A percentile compares a stretch with the other conserved stretches of the same genome.
phyloP scores from a whole-genome alignment of 2,329 filamentous ascomycete species.

The Penicillium vulpinum region DNA sequence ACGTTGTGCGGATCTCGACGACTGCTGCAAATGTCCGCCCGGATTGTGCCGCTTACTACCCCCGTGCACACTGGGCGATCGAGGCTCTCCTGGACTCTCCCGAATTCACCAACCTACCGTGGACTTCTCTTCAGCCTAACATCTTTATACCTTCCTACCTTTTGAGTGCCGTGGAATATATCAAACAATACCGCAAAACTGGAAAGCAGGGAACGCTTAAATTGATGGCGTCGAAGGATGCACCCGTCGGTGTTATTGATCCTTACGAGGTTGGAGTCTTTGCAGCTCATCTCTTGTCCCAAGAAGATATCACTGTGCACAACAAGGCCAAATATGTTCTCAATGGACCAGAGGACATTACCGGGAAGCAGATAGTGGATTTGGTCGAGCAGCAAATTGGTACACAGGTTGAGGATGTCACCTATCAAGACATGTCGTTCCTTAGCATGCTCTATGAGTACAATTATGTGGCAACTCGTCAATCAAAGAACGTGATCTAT shows the following conservation, averaged over 20 bases:
- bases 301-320: slow-evolving; percentile 31
- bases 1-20: slow-evolving; percentile 48
- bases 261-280: slow-evolving; percentile 37
- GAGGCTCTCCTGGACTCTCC: slow-evolving; percentile 40
- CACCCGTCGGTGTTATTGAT: slow-evolving; percentile 34
- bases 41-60: slow-evolving; percentile 37
- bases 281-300: slow-evolving; percentile 38
- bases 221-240: slow-evolving; percentile 31
- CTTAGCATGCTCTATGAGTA: slow-evolving; percentile 26
- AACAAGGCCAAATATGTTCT: slow-evolving; percentile 40
- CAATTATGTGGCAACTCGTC: slow-evolving; percentile 3
- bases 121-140: slow-evolving; percentile 46
- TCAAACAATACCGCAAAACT: slow-evolving; percentile 37
- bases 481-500: slow-evolving; percentile 31
- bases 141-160: slow-evolving; percentile 30
- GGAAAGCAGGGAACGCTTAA: slow-evolving; percentile 33
- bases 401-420: slow-evolving; percentile 27
- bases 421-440: slow-evolving; percentile 34
- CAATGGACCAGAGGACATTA: slow-evolving; percentile 45
- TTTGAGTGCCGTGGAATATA: slow-evolving; percentile 24
- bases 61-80: slow-evolving; percentile 45
- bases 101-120: slow-evolving; percentile 38
- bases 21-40: slow-evolving; percentile 40
- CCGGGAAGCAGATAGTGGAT: slow-evolving; percentile 35
- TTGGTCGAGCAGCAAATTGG: slow-evolving; percentile 41